Evolutionary conservation across 1,284 basidiomycete species (phyloP), one percentile per base, ranked within the genome.

Genomic region (Heliocybe sulcata): DNA sequence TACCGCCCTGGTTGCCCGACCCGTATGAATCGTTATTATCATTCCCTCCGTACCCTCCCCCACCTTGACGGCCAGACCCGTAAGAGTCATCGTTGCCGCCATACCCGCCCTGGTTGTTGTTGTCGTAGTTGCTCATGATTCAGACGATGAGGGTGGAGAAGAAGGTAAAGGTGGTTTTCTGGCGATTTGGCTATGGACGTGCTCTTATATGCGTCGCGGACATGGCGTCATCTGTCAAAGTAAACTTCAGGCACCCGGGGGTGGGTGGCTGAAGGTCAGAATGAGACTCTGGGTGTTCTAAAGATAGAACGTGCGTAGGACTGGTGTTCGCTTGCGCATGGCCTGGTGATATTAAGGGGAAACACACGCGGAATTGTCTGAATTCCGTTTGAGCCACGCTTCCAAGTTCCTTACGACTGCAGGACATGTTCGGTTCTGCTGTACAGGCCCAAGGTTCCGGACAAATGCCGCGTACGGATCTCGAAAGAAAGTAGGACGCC

Each of bases 101-200:
- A 22, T 49, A 49, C 8, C 47, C 20, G 22, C 47, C 47, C 27
- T 49, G 47, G 47, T 25, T 35, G 51, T 52, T 19, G 33, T 52
- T 35, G 51, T 33, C 51, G 51, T 52, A 52, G 51, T 35, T 35
- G 33, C 51, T 52, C 51, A 52, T 52, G 27, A 14, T 52, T n/a
- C n/a, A n/a, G 51, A 50, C n/a, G 47, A 49, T 6, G 3, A 22
- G 19, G 16, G 12, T 4, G 4, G 8, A 49, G 20, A 4, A 11
- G 47, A 22, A 25, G 47, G n/a, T n/a, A 25, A 11, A 20, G 47
- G 47, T n/a, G 47, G 8, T 45, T 31, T 4, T 42, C 38, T n/a
- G 4, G 4, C 38, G 19, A 31, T 31, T 31, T 4, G 12, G 29
- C 4, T 12, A 31, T 31, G 38, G 8, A 3, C 16, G 38, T 6